Percentiles rank a stretch among this genome's conserved stretches.
These are phyloP conservation scores for Trichoderma koningiopsis DNA, from an alignment of 2,329 filamentous ascomycete genomes.

Conservation along the genomic window DNA sequence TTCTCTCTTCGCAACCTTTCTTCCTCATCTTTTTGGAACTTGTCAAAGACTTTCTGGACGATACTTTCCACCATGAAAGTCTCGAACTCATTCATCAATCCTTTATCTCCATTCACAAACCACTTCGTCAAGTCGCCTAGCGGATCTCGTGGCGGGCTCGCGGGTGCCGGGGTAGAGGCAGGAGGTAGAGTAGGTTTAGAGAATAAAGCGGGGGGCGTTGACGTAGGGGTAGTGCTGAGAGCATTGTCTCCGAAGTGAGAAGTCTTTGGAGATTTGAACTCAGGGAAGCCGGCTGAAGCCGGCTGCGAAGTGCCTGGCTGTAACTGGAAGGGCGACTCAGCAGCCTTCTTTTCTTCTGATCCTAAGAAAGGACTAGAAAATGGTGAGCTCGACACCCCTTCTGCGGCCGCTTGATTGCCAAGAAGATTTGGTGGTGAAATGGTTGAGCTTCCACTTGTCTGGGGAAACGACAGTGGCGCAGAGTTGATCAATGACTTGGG, in stretches of 20 bases:
- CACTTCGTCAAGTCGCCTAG: conserved; percentile 56
- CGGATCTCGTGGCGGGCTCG: conserved; percentile 41
- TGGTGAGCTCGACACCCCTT: neutral
- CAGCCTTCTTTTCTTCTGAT: neutral
- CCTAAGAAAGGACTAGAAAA: neutral
- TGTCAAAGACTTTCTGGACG: conserved; percentile 45
- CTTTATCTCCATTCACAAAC: conserved; percentile 57
- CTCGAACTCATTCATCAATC: conserved; percentile 55
- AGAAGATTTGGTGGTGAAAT: neutral
- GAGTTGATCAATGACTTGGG: neutral
- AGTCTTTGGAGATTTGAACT: neutral
- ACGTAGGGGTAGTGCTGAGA: conserved; percentile 22
- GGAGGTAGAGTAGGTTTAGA: conserved; percentile 18
- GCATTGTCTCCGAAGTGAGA: neutral
- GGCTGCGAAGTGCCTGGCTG: neutral
- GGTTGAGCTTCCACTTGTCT: neutral
- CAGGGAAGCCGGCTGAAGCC: neutral
- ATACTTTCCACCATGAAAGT: conserved; percentile 49
- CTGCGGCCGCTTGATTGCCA: neutral
- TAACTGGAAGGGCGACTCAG: neutral
- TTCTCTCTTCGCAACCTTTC: conserved; percentile 50
- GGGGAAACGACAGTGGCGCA: neutral
- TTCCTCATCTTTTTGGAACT: conserved; percentile 45
- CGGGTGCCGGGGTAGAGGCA: conserved; percentile 25
- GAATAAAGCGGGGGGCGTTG: conserved; percentile 17